Evolutionary conservation across 1,284 basidiomycete genomes (phyloP), one percentile per base, ranked within the genome.

Genomic region (Puccinia coronata): DNA sequence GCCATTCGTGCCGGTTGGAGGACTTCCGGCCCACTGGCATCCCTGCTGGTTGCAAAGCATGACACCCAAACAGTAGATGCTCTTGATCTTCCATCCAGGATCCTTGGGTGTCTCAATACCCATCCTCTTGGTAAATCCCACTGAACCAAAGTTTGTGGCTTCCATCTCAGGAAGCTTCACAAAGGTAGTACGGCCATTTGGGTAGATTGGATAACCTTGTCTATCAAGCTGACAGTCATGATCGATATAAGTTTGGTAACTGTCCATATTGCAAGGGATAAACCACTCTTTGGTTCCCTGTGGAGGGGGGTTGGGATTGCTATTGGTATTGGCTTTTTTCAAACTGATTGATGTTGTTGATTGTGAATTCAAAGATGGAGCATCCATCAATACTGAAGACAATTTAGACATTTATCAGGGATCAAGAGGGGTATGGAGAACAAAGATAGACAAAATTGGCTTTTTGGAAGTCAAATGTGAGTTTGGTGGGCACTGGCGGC

Each of bases 221-320:
- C 16, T 8, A 20, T 61, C 57, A 31, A 61, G 12, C 16, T 18
- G 12, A 36, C 57, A 61, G 11, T 36, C 25, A 31, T 61, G 25
- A 61, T 61, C 57, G 31, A 61, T 61, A 31, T 28, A 61, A 4
- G 57, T 61, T 5, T 4, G 12, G 20, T 28, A 36, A 11, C 11
- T 12, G 4, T 31, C 4, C 9, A 14, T 61, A 5, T 31, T 28
- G n/a, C 20, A 12, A 20, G 57, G 57, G 6, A 61, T 61, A 23
- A 61, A 61, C 57, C 57, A 61, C 20, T 61, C 57, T 28, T 61
- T 61, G 49, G 49, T 51, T 9, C 49, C 49, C n/a, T n/a, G 49
- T 51, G 49, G 49, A 20, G 11, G 11, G 49, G 49, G 4, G 23
- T 51, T 51, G 43, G n/a, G n/a, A n/a, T n/a, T n/a, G n/a, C n/a